A percentile compares a stretch with the other conserved stretches of the same genome.
These are phyloP conservation scores for Phellopilus nigrolimitatus DNA, from an alignment of 1,284 basidiomycete species.

Conservation along the genomic window DNA sequence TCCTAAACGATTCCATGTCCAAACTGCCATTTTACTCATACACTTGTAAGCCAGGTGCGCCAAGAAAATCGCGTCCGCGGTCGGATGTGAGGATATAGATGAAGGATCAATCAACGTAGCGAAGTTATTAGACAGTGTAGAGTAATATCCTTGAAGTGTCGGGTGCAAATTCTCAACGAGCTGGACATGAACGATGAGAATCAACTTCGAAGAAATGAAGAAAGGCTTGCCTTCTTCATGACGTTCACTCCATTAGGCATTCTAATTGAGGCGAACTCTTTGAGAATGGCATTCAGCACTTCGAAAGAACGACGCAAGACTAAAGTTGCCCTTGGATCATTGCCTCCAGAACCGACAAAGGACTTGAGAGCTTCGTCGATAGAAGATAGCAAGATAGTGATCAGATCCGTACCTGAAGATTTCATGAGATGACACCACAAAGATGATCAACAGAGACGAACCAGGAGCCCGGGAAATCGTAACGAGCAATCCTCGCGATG, in stretches of 20 bases:
- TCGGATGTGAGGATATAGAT: conserved; percentile 35
- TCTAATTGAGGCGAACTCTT: conserved; percentile 64
- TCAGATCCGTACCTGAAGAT: conserved; percentile 52
- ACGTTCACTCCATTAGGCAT: conserved; percentile 59
- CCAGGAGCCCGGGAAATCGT: conserved; percentile 69
- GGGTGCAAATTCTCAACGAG: conserved; percentile 49
- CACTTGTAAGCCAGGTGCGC: conserved; percentile 70
- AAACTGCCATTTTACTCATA: conserved; percentile 57
- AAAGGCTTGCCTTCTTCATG: conserved; percentile 51
- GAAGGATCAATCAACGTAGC: conserved; percentile 32
- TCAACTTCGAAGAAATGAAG: neutral
- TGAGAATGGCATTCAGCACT: conserved; percentile 57
- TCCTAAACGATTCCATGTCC: conserved; percentile 61
- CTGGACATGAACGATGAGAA: conserved; percentile 26
- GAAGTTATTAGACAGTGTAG: conserved; percentile 43
- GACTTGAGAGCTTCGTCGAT: conserved; percentile 50
- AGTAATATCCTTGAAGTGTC: conserved; percentile 55
- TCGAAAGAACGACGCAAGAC: conserved; percentile 56
- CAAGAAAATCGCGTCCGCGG: conserved; percentile 49
- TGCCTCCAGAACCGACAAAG: conserved; percentile 38
- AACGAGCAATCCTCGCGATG: conserved; percentile 63
- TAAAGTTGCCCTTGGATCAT: conserved; percentile 44
- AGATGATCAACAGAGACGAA: conserved; percentile 28
- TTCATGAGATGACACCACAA: conserved; percentile 7
- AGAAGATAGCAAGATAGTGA: conserved; percentile 50